phyloP scores from a whole-genome alignment of 345 rosid species.

The Eucalyptus guilfoylei region DNA sequence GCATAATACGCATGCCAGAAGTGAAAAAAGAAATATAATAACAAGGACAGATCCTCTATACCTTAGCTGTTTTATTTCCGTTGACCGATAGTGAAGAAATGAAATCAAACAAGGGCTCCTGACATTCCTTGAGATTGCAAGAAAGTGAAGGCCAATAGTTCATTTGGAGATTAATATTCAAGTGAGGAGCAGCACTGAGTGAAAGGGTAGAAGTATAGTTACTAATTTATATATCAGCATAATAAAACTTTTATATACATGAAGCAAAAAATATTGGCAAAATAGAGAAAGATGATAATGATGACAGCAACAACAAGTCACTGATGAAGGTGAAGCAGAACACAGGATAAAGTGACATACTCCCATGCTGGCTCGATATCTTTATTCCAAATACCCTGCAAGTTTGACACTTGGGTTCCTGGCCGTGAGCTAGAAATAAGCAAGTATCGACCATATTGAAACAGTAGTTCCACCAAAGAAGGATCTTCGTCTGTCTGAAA shows the following conservation, averaged over 20 bases:
- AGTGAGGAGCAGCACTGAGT: constrained; percentile 77
- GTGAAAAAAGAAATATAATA: not conserved
- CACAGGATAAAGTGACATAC: constrained; percentile 25
- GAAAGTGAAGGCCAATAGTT: constrained; percentile 93
- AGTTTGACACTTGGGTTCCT: constrained; percentile 85
- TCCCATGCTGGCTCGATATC: constrained; percentile 84
- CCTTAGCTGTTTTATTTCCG: constrained; percentile 85
- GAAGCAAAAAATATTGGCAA: not conserved
- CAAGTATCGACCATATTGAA: constrained; percentile 86
- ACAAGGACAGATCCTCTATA: constrained; percentile 5
- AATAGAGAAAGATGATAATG: not conserved
- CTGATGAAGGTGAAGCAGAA: not conserved
- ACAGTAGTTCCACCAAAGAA: constrained; percentile 66
- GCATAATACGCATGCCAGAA: not conserved
- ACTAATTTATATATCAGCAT: not conserved
- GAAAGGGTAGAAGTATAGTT: not conserved
- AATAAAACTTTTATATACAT: not conserved
- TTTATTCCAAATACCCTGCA: constrained; percentile 93
- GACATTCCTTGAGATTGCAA: constrained; percentile 77
- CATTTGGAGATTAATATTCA: constrained; percentile 96
- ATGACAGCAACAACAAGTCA: not conserved
- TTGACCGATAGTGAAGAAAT: constrained; percentile 52
- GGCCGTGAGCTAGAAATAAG: constrained; percentile 87
- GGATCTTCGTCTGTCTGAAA: constrained; percentile 80
- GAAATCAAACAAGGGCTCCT: constrained; percentile 78